Evolutionary conservation across 75 land plant species (phyloP).

Genomic region (Cunninghamia lanceolata): DNA sequence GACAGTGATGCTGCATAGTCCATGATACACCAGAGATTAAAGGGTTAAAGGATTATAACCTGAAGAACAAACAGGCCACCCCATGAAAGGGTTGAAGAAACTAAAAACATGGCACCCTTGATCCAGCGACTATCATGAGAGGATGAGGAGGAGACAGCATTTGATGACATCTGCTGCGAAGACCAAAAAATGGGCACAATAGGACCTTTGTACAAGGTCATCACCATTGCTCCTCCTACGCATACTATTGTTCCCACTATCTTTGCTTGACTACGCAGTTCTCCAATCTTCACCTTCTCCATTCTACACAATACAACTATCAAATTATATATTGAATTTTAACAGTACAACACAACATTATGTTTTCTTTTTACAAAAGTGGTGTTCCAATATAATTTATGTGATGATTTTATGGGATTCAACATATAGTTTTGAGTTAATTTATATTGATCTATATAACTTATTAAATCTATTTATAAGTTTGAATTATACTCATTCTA

Average conservation of each 20-base stretch:
- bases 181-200: conserved; percentile 23
- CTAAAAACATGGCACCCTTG: conserved; percentile 25
- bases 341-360: no score
- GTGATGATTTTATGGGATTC: no score
- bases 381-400: no score
- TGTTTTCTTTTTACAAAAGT: no score
- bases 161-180: background rate
- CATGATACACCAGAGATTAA: no score
- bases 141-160: background rate
- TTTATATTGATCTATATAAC: background rate
- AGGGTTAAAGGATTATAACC: conserved; percentile 7
- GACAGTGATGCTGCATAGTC: no score
- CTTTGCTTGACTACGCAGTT: conserved; percentile 35
- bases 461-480: no score
- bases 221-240: conserved; percentile 48
- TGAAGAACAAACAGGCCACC: conserved; percentile 29
- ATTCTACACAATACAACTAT: conserved; percentile 16
- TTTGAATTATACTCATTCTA: no score
- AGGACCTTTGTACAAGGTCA: conserved; percentile 53
- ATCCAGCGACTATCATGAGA: conserved; percentile 16
- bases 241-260: conserved; percentile 26
- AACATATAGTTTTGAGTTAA: background rate
- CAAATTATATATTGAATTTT: no score
- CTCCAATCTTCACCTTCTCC: conserved; percentile 26
- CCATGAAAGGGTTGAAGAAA: conserved; percentile 20